Evolutionary conservation across 768 basidiomycete genomes (phyloP).

Genomic region (Candolleomyces eurysporus): DNA sequence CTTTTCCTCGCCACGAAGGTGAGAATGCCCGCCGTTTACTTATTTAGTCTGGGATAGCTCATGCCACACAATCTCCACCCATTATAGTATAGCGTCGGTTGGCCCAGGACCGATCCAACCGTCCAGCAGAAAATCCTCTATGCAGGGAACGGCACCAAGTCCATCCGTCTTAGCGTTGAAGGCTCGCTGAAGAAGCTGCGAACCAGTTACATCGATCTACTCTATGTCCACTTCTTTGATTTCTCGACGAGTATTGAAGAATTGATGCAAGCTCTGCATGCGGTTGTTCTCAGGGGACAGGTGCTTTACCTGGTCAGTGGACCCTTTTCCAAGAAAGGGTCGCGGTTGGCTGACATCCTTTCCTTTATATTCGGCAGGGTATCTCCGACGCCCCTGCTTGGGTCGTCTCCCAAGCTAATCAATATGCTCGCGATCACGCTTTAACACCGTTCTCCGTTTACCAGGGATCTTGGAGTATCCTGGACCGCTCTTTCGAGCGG

Average conservation of each 20-base stretch:
- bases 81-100: constrained; percentile 22
- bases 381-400: constrained; percentile 10
- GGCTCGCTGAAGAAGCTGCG: constrained; percentile 45
- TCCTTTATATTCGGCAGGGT: constrained; percentile 15
- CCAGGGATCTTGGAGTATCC: constrained; percentile 10
- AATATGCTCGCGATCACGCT: constrained; percentile 10
- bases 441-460: constrained; percentile 12
- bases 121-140: constrained; percentile 28
- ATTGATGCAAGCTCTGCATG: constrained; percentile 7
- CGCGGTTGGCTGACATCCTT: too few relatives aligned
- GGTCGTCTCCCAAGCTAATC: constrained; percentile 13
- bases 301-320: constrained; percentile 8
- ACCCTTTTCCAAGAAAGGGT: too few relatives aligned
- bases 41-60: neutral
- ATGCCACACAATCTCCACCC: neutral
- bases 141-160: constrained; percentile 42
- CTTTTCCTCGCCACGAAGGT: constrained; percentile 43
- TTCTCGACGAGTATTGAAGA: constrained; percentile 10
- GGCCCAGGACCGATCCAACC: constrained; percentile 16
- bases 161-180: constrained; percentile 34
- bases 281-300: neutral
- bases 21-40: neutral
- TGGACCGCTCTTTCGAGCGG: constrained; percentile 11
- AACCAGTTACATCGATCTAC: constrained; percentile 44
- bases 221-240: constrained; percentile 12